Percentiles rank a stretch among this genome's conserved stretches.
These are phyloP conservation scores for Gloeophyllum trabeum DNA, from an alignment of 768 basidiomycete species.

Conservation along the genomic window DNA sequence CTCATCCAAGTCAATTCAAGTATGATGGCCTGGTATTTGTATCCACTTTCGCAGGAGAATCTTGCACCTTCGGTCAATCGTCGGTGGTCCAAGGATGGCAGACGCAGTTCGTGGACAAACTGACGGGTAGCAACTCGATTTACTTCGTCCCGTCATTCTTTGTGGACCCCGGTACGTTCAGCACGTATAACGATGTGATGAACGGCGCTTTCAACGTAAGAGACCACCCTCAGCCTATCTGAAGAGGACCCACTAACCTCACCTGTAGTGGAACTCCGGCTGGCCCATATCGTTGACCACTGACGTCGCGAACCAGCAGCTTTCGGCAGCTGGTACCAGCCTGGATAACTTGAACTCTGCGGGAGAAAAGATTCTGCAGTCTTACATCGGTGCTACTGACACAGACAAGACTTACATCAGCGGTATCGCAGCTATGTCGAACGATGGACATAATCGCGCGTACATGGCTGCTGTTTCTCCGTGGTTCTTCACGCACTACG, in stretches of 20 bases:
- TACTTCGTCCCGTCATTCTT: conserved; percentile 59
- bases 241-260: no score
- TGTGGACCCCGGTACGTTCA: conserved; percentile 37
- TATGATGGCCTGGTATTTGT: conserved; percentile 43
- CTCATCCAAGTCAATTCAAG: conserved; percentile 43
- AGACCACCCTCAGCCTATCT: background rate
- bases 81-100: conserved; percentile 36
- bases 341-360: conserved; percentile 8
- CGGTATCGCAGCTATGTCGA: conserved; percentile 12
- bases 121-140: conserved; percentile 21
- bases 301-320: conserved; percentile 23
- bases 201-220: conserved; percentile 48
- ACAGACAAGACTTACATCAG: conserved; percentile 25
- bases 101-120: conserved; percentile 21
- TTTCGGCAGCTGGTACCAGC: conserved; percentile 15
- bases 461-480: conserved; percentile 42
- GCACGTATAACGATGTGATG: conserved; percentile 27
- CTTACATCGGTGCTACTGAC: conserved; percentile 14
- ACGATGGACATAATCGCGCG: conserved; percentile 8
- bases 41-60: conserved; percentile 52
- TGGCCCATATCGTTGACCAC: conserved; percentile 36
- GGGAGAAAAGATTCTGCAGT: conserved; percentile 9
- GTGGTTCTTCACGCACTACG: conserved; percentile 70
- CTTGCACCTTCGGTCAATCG: conserved; percentile 46
- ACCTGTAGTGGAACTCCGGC: conserved; percentile 45